Conservation (phyloP, 2,329 filamentous ascomycete species). For the Aspergillus pseudotamarii region DNA sequence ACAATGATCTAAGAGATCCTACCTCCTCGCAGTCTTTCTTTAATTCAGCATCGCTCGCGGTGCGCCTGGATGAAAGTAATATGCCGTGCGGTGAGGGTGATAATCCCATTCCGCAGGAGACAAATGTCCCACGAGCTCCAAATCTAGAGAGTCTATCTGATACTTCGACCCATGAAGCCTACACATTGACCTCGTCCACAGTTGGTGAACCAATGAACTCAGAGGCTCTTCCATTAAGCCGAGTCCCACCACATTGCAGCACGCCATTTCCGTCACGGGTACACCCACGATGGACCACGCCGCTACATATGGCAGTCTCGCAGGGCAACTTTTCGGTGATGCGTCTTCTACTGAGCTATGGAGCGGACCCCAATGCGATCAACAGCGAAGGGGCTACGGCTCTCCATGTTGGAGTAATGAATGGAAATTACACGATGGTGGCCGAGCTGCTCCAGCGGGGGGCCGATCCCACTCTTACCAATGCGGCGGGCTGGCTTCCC, state of each 20-base stretch:
- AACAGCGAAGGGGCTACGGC: slow-evolving; percentile 4
- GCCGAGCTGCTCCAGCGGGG: neutral
- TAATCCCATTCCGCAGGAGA: neutral
- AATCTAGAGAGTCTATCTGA: neutral
- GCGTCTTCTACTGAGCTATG: neutral
- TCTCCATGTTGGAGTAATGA: neutral
- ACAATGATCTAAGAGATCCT: neutral
- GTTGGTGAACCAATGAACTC: neutral
- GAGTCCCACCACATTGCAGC: neutral
- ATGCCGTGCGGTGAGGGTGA: neutral
- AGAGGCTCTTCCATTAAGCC: neutral
- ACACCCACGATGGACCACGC: neutral
- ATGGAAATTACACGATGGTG: slow-evolving; percentile 1
- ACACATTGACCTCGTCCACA: neutral
- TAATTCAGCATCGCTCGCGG: neutral
- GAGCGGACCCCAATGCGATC: neutral
- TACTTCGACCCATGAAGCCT: neutral
- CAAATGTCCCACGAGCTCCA: neutral
- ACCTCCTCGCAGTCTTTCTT: neutral
- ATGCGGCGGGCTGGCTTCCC: slow-evolving; percentile 1
- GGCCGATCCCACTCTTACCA: neutral
- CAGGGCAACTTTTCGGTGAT: neutral
- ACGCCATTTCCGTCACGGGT: neutral
- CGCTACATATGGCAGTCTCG: slow-evolving; percentile 1
- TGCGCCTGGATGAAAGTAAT: neutral